Percentiles rank a stretch among this genome's conserved stretches.
Evolutionary conservation across 108 stramenopile genomes (phyloP).

Genomic region (Parietichytrium sp.): DNA sequence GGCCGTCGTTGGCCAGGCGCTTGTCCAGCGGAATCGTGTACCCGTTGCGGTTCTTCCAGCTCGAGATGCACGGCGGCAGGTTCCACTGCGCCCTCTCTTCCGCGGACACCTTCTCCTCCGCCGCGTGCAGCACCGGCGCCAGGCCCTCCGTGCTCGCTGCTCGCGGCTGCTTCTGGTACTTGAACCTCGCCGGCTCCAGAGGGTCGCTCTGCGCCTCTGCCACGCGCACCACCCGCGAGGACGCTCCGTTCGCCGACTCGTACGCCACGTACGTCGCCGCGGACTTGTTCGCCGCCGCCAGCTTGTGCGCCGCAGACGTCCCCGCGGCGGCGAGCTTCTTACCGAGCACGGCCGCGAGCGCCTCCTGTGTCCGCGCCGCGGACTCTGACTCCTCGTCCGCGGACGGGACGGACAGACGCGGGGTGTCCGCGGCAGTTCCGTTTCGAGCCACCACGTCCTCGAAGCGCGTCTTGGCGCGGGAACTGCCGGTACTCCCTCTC

Average conservation of each 20-base stretch:
- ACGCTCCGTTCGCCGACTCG: slow-evolving; percentile 85
- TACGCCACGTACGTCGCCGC: slow-evolving; percentile 80
- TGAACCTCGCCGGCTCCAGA: slow-evolving; percentile 98
- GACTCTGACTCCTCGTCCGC: slow-evolving; percentile 79
- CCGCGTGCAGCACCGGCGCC: slow-evolving; percentile 75
- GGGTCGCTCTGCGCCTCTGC: slow-evolving; percentile 95
- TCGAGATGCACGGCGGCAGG: slow-evolving; percentile 93
- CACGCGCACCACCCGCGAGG: slow-evolving; percentile 93
- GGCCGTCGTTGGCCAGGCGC: slow-evolving; percentile 95
- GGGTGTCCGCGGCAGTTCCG: slow-evolving; percentile 67
- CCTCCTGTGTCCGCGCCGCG: slow-evolving; percentile 78
- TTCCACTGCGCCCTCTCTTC: slow-evolving; percentile 83
- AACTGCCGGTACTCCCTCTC: slow-evolving; percentile 80
- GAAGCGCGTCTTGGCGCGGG: slow-evolving; percentile 77
- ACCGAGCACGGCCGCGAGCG: slow-evolving; percentile 74
- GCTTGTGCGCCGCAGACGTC: slow-evolving; percentile 50
- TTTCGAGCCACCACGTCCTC: slow-evolving; percentile 74
- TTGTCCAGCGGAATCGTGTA: slow-evolving; percentile 98
- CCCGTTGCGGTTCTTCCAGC: slow-evolving; percentile 96
- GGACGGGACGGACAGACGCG: slow-evolving; percentile 74
- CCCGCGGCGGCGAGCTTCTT: slow-evolving; percentile 68
- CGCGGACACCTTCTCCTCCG: slow-evolving; percentile 61
- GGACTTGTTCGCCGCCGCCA: slow-evolving; percentile 56
- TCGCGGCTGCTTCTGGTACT: slow-evolving; percentile 83
- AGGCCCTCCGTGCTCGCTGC: slow-evolving; percentile 22